Evolutionary conservation across 768 basidiomycete genomes (phyloP).

Genomic region (Suillus subalutaceus): DNA sequence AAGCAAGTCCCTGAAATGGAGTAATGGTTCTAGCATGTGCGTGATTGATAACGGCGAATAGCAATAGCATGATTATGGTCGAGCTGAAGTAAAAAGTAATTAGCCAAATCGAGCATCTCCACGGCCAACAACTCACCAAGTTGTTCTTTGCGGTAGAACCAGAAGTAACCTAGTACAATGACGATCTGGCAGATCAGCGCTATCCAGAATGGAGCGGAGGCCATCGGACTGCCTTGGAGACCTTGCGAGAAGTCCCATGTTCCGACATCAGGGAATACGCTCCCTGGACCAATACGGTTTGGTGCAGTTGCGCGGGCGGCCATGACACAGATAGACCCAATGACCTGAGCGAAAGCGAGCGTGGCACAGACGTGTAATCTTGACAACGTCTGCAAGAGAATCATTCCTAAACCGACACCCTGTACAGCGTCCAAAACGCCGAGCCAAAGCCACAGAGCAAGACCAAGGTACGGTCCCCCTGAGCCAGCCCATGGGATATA

Average conservation of each 20-base stretch:
- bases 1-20: conserved; percentile 4
- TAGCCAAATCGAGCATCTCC: neutral
- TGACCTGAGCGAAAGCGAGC: conserved; percentile 85
- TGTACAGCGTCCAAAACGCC: conserved; percentile 94
- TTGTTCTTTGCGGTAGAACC: conserved; percentile 97
- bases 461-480: conserved; percentile 86
- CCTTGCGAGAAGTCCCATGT: conserved; percentile 87
- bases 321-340: conserved; percentile 91
- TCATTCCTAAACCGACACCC: conserved; percentile 93
- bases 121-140: conserved; percentile 53
- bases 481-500: conserved; percentile 93
- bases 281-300: conserved; percentile 84
- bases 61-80: conserved; percentile 22
- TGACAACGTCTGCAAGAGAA: conserved; percentile 87
- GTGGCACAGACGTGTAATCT: conserved; percentile 94
- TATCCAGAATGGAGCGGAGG: conserved; percentile 85
- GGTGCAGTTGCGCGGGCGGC: conserved; percentile 90
- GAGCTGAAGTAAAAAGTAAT: conserved; percentile 19
- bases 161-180: conserved; percentile 91
- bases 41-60: neutral
- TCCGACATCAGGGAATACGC: conserved; percentile 90
- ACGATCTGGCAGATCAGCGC: conserved; percentile 78
- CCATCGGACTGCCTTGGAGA: conserved; percentile 79
- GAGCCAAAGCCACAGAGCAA: conserved; percentile 93
- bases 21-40: conserved; percentile 9